Evolutionary conservation across 768 basidiomycete genomes (phyloP).

Genomic region (Serendipita vermifera): DNA sequence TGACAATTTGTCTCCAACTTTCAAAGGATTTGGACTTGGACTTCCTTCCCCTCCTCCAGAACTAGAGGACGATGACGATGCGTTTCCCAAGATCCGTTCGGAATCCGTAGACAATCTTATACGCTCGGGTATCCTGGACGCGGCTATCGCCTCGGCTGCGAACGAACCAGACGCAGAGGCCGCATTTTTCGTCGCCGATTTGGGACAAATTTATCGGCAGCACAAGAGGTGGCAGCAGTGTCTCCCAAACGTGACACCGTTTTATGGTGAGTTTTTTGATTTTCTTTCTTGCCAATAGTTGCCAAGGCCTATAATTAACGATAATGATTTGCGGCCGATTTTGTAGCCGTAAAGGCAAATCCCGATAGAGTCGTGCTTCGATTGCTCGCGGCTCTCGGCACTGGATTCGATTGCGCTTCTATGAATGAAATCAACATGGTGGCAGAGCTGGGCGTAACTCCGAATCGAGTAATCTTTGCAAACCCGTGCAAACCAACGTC

Average conservation of each 20-base stretch:
- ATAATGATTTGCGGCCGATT: constrained; percentile 18
- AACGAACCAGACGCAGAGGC: constrained; percentile 63
- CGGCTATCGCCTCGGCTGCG: constrained; percentile 10
- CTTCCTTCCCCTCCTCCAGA: constrained; percentile 8
- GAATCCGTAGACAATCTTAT: not conserved
- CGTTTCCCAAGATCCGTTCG: not conserved
- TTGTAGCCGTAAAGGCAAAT: constrained; percentile 89
- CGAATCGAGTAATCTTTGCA: constrained; percentile 85
- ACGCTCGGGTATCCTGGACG: constrained; percentile 7
- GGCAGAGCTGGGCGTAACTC: constrained; percentile 55
- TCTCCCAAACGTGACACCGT: constrained; percentile 80
- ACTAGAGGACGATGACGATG: not conserved
- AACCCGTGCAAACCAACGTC: constrained; percentile 97
- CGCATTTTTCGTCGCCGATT: constrained; percentile 94
- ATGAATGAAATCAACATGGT: constrained; percentile 82
- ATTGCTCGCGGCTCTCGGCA: constrained; percentile 75
- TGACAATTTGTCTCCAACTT: not conserved
- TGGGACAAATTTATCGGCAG: constrained; percentile 74
- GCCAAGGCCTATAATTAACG: no score
- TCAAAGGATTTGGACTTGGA: not conserved
- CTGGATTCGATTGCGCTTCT: constrained; percentile 96
- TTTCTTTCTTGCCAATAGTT: constrained; percentile 15
- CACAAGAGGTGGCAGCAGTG: constrained; percentile 66
- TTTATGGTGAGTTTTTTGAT: constrained; percentile 56
- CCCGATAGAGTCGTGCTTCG: constrained; percentile 91